A percentile compares a stretch with the other conserved stretches of the same genome.
Evolutionary conservation across 495 filamentous ascomycete genomes (phyloP).

Genomic region (Zalerion maritima): DNA sequence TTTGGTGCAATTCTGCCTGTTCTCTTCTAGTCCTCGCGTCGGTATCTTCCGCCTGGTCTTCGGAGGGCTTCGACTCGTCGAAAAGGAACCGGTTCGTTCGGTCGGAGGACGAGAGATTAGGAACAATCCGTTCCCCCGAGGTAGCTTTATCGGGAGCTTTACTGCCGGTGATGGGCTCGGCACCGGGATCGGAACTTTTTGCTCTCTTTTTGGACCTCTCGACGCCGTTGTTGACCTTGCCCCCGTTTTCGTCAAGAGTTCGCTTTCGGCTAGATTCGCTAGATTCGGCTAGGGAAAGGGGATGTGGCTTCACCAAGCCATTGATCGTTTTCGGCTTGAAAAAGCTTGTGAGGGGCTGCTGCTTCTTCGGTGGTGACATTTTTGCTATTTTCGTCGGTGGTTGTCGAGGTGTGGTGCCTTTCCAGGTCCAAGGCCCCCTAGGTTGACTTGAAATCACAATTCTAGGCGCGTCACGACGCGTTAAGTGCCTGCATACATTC

Average conservation of each 20-base stretch:
- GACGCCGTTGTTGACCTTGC: slow-evolving; percentile 19
- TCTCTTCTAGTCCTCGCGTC: slow-evolving; percentile 34
- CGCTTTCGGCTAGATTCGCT: slow-evolving; percentile 23
- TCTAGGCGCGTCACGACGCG: too few relatives aligned
- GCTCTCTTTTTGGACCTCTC: slow-evolving; percentile 26
- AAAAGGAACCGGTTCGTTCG: slow-evolving; percentile 34
- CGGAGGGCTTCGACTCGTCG: slow-evolving; percentile 14
- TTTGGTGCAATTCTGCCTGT: slow-evolving; percentile 63
- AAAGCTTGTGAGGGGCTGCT: slow-evolving; percentile 76
- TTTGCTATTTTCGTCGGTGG: too few relatives aligned
- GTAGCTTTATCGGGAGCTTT: too few relatives aligned
- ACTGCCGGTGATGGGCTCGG: slow-evolving; percentile 6
- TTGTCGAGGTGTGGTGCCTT: too few relatives aligned
- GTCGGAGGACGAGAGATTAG: slow-evolving; percentile 6
- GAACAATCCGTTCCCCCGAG: too few relatives aligned
- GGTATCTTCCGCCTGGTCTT: slow-evolving; percentile 8
- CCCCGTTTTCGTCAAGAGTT: slow-evolving; percentile 27
- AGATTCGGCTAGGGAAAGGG: slow-evolving; percentile 2
- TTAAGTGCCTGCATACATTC: too few relatives aligned
- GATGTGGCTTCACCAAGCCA: slow-evolving; percentile 6
- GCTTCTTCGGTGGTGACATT: slow-evolving; percentile 42
- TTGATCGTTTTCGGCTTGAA: slow-evolving; percentile 51
- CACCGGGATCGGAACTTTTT: slow-evolving; percentile 12
- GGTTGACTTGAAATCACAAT: too few relatives aligned
- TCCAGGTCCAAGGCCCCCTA: too few relatives aligned